Evolutionary conservation across 257 asterid species (phyloP).

Genomic region (Perilla frutescens): DNA sequence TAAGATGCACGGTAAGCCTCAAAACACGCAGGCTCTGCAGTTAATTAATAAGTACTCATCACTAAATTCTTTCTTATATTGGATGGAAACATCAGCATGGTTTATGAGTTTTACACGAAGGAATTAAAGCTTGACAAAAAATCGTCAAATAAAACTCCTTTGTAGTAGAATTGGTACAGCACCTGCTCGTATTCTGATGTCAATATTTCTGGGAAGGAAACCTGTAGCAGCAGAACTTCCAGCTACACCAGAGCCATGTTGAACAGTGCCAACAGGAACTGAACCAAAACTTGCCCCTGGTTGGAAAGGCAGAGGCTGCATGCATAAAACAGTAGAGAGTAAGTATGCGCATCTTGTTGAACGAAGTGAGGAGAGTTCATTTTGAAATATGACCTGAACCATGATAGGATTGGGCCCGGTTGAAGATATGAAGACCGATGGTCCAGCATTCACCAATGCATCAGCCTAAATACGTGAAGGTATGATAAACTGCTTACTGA

Average conservation of each 20-base stretch:
- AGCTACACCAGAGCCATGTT: conserved; percentile 59
- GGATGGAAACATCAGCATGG: background rate
- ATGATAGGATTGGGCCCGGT: conserved; percentile 93
- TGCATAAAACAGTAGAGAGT: conserved; percentile 28
- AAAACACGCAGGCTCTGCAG: background rate
- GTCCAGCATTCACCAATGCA: conserved; percentile 96
- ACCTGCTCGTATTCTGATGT: conserved; percentile 98
- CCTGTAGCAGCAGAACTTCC: conserved; percentile 67
- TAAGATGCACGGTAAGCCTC: background rate
- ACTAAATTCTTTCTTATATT: background rate
- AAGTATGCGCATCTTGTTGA: conserved; percentile 34
- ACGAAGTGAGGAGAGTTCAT: conserved; percentile 4
- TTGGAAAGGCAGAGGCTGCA: conserved; percentile 86
- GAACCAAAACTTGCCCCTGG: conserved; percentile 72
- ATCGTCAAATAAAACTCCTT: background rate
- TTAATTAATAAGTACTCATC: conserved; percentile 9
- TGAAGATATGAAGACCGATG: conserved; percentile 83
- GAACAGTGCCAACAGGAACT: conserved; percentile 65
- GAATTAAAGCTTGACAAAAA: conserved; percentile 16
- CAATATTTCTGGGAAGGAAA: conserved; percentile 84
- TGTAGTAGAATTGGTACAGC: conserved; percentile 18
- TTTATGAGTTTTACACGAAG: background rate
- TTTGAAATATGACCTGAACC: conserved; percentile 79
- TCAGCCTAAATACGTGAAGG: conserved; percentile 61
- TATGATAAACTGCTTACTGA: conserved; percentile 7